Conservation (phyloP, 2,329 filamentous ascomycete species). For the Phoma herbarum region DNA sequence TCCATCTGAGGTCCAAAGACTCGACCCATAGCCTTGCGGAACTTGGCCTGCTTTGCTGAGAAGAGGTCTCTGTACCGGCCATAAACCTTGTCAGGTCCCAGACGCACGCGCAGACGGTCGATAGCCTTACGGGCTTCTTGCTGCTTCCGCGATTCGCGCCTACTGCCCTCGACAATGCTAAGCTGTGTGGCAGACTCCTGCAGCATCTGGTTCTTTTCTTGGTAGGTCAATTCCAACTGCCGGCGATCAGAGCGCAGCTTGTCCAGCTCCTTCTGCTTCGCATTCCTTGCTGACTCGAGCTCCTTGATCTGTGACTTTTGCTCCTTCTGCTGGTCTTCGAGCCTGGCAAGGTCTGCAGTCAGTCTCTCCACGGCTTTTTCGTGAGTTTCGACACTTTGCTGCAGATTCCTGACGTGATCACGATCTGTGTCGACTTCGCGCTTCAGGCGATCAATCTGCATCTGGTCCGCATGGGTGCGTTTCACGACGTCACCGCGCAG, state of each 20-base stretch:
- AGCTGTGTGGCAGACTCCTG: conserved; percentile 82
- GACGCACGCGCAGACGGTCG: conserved; percentile 85
- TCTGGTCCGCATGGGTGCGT: conserved; percentile 80
- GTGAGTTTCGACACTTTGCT: conserved; percentile 83
- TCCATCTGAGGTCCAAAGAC: conserved; percentile 94
- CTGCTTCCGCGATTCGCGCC: conserved; percentile 85
- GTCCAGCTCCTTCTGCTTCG: conserved; percentile 91
- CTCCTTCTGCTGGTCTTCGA: conserved; percentile 72
- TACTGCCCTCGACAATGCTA: conserved; percentile 83
- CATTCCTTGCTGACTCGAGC: conserved; percentile 78
- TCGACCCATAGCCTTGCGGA: conserved; percentile 88
- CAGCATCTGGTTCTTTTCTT: conserved; percentile 91
- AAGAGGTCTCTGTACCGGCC: conserved; percentile 91
- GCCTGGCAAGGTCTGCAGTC: conserved; percentile 72
- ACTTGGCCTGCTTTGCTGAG: conserved; percentile 97
- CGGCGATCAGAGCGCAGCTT: conserved; percentile 54
- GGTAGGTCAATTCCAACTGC: conserved; percentile 76
- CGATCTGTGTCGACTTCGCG: conserved; percentile 92
- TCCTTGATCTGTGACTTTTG: conserved; percentile 71
- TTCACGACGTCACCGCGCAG: conserved; percentile 86
- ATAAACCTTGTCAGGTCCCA: conserved; percentile 77
- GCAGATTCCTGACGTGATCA: conserved; percentile 87
- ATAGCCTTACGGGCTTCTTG: conserved; percentile 82
- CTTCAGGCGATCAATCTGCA: conserved; percentile 83
- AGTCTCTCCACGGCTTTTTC: conserved; percentile 78